Base-by-base conservation (phyloP, 768 basidiomycete species). In the Amanita inopinata region DNA sequence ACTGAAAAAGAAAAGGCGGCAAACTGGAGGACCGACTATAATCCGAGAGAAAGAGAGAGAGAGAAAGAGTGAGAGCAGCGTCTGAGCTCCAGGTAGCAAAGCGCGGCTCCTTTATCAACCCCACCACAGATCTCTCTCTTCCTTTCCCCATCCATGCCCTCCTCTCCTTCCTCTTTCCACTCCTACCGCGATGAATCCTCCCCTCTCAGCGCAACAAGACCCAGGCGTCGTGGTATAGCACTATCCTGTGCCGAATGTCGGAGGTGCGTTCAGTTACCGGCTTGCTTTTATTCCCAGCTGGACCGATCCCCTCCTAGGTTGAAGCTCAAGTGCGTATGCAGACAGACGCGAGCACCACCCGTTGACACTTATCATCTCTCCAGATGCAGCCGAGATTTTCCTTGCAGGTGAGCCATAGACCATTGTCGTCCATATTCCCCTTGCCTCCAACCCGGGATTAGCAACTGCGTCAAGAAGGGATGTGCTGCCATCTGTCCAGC, bases 161-260 rank as follows among this genome's bases (percentile, higher is more conserved):
- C 49, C 43, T 48, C 36, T 22, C 32, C 45, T 36, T 45, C 48
- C 34, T 46, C 56, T 11, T 52, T 55, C 5, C 54, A 54, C 39
- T 47, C 55, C 45, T 47, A 53, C 42, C 47, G 49, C 45, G 48
- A 56, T 15, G 53, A 59, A 40, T 38, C 56, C 43, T 53, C 62
- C 43, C 55, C 58, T 35, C 59, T 66, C 23, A 62, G 63, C 19
- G 56, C 57, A 33, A 59, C 62, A 27, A 61, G 64, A 55, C 45
- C 51, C 40, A 78, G 71, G 63, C 76, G 69, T 55, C 70, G 66
- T 49, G 74, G 71, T 19, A 66, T 70, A 9, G 71, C 76, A 17
- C 61, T 79, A 8, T 78, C 76, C 1, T 83, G 80, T 59, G 78
- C 78, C 5, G 80, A 83, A 59, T 83, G 80, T 62, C 67, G 80